Conservation (phyloP, 768 basidiomycete species). For the Austroboletus eburneus region DNA sequence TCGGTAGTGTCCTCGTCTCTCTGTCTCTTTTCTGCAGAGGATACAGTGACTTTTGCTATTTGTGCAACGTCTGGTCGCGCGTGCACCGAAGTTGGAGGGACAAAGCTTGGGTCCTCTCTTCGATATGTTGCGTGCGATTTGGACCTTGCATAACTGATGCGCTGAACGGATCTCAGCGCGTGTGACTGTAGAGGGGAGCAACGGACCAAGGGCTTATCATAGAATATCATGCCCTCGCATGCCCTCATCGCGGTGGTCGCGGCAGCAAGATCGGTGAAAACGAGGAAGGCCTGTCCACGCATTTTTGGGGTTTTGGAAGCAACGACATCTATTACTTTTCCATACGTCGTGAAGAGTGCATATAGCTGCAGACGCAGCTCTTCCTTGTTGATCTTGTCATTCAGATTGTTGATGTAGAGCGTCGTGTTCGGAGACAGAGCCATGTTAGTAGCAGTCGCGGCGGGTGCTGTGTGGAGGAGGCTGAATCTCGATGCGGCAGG, state of each 20-base stretch:
- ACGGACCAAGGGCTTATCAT: slow-evolving; percentile 87
- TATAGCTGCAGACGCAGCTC: slow-evolving; percentile 82
- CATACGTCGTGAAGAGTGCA: slow-evolving; percentile 89
- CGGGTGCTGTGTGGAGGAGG: neutral
- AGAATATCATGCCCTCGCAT: slow-evolving; percentile 89
- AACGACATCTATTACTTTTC: slow-evolving; percentile 89
- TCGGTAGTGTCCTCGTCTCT: slow-evolving; percentile 60
- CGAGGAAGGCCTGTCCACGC: slow-evolving; percentile 94
- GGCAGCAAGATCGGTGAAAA: slow-evolving; percentile 86
- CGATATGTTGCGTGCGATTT: slow-evolving; percentile 84
- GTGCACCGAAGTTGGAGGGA: slow-evolving; percentile 65
- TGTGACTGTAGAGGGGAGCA: slow-evolving; percentile 2
- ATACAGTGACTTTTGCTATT: slow-evolving; percentile 34
- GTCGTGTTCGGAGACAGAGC: slow-evolving; percentile 71
- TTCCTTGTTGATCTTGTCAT: slow-evolving; percentile 88
- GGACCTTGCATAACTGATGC: slow-evolving; percentile 84
- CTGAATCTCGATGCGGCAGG: slow-evolving; percentile 17
- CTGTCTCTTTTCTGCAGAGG: slow-evolving; percentile 53
- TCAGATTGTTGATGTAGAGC: slow-evolving; percentile 90
- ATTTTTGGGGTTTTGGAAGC: slow-evolving; percentile 82
- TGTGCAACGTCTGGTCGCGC: slow-evolving; percentile 45
- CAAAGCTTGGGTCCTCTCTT: slow-evolving; percentile 76
- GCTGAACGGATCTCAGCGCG: slow-evolving; percentile 43
- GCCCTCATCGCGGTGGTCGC: slow-evolving; percentile 92
- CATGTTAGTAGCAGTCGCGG: slow-evolving; percentile 26